Base-by-base conservation (phyloP, 139 green algal genomes). In the Chlorella sp. region DNA sequence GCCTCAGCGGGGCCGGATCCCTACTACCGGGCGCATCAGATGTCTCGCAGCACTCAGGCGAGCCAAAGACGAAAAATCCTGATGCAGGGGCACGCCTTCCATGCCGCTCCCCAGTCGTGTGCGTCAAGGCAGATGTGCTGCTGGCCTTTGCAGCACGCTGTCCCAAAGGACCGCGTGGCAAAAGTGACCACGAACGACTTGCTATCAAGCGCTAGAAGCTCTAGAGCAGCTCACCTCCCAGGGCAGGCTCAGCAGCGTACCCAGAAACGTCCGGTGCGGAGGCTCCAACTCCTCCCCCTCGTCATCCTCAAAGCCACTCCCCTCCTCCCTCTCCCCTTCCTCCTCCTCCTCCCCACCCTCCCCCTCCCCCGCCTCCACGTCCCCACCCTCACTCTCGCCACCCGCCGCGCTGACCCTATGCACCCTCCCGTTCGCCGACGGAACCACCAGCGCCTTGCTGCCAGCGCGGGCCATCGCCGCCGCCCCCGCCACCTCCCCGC, bases 181-280 rank as follows among this genome's bases (percentile, higher is more conserved):
- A n/a, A n/a, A n/a, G n/a, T n/a, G n/a, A n/a, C n/a, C n/a, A n/a
- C n/a, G n/a, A n/a, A n/a, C n/a, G n/a, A n/a, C n/a, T n/a, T n/a
- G n/a, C n/a, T n/a, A n/a, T n/a, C n/a, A n/a, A n/a, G n/a, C n/a
- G n/a, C n/a, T n/a, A n/a, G 42, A 55, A 55, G 10, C 10, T 17
- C 10, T 55, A 55, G 10, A 24, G 42, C 17, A 24, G 42, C 42
- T 55, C 55, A 64, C 74, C 74, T 80, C 74, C 74, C 74, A 80
- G 2, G 74, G 74, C 74, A 80, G 74, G 62, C 61, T 64, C 24
- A 65, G 29, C 22, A 75, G n/a, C 6, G 69, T 64, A 1, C 3
- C 17, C 61, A 66, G 59, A 42, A 72, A 80, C 1, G 20, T 17
- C 17, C 63, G 63, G 63, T 6, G 20, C 31, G 63, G 63, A 6